Evolutionary conservation across 768 basidiomycete species (phyloP), one percentile per base, ranked within the genome.

Genomic region (Flagelloscypha sp.): DNA sequence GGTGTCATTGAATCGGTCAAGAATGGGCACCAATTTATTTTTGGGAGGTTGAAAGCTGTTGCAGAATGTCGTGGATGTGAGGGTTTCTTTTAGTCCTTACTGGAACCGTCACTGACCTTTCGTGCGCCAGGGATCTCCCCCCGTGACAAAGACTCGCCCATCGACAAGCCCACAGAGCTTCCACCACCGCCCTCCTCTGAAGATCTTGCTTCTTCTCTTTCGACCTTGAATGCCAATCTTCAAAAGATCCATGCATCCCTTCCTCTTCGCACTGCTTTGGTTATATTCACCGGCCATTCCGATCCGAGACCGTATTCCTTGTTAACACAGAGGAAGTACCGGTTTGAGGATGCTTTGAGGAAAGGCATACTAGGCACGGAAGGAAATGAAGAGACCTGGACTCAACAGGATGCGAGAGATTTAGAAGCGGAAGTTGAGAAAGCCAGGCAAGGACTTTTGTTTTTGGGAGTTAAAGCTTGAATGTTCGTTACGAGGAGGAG

Each of bases 231-330:
- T 56, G 48, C 49, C 0, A 79, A 76, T 6, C 69, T 97, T 4
- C 54, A 58, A 24, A 48, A 59, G 2, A 59, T 97, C 0, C 78
- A 93, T 49, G 61, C 68, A 0, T 54, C 76, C 0, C 70, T 98
- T 0, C 90, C 92, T 0, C 54, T 79, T 2, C 75, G 79, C 15
- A 88, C 92, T 0, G 90, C 89, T 0, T 55, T 97, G 15, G 59
- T 97, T 35, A 65, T 98, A 24, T 79, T 95, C 50, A 86, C 84
- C 0, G 92, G 93, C 1, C 89, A 97, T 50, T 78, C 79, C 0
- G 87, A 95, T 54, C 92, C 93, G 1, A 74, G 87, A 1, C 62
- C 56, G 6, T 90, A 94, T 87, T 65, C 82, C 3, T 54, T 67
- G 17, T 61, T 98, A 15, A 79, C 79, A 45, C 72, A 72, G 5